Base-by-base conservation (phyloP, 1,284 basidiomycete genomes). In the Boletus smithii region DNA sequence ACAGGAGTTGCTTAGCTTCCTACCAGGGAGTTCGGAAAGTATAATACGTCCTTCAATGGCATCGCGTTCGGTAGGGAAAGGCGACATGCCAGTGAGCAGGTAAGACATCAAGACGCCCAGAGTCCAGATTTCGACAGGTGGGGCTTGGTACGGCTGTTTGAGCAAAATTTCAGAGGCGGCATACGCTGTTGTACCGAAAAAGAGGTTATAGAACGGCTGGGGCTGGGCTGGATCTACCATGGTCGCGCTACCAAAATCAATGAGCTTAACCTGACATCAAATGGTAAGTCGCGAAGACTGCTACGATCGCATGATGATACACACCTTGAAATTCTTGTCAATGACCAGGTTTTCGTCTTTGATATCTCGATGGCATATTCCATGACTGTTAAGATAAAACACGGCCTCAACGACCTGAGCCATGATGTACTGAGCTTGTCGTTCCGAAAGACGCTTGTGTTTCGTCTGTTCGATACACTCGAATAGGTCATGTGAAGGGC, bases 321-420 rank as follows among this genome's bases (percentile, higher is more conserved):
- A 51, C 54, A 86, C 88, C 69, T 79, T 85, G 47, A 86, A 71
- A 53, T 87, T 70, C 45, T 72, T 73, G 65, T 94, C 91, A 49
- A 95, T 83, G 46, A 95, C 85, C 42, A 94, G 70, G 60, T 97
- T 97, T 68, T 97, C 93, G 61, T 95, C 93, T 66, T 97, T 97
- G 69, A 97, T 88, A 63, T 97, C 93, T 42, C 93, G 85, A 65
- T 97, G 92, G 18, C 81, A 82, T 52, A 95, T 86, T 5, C 92
- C 91, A 42, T 79, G 78, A 30, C 69, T 70, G 49, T 91, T 80
- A 27, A 97, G 76, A 61, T 93, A 89, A 56, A 80, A 70, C 16
- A 94, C 87, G 18, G 85, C 90, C 50, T 92, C 88, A 47, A 92
- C 89, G 41, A 95, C 81, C 70, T 97, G 93, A 18, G 78, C 75